Percentiles rank a stretch among this genome's conserved stretches.
These are phyloP conservation scores for Penicillium sclerotiorum DNA, from an alignment of 2,329 filamentous ascomycete species.

Conservation along the genomic window DNA sequence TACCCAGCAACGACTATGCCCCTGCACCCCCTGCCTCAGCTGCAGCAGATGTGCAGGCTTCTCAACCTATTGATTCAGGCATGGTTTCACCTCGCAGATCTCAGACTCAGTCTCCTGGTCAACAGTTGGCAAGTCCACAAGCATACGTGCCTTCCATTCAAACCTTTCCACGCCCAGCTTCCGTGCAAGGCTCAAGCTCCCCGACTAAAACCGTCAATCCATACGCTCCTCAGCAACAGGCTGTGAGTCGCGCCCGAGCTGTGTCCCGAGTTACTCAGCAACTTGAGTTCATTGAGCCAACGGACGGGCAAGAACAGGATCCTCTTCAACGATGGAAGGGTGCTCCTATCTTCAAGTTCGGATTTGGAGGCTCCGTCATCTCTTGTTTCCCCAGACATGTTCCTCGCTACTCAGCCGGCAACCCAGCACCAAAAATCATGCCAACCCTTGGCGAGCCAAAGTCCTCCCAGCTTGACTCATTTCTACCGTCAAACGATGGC, in stretches of 20 bases:
- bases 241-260: slow-evolving; percentile 40
- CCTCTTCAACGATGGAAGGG: slow-evolving; percentile 89
- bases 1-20: slow-evolving; percentile 20
- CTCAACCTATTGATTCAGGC: slow-evolving; percentile 28
- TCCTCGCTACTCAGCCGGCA: slow-evolving; percentile 79
- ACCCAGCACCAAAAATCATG: slow-evolving; percentile 74
- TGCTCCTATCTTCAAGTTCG: slow-evolving; percentile 82
- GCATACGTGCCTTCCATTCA: slow-evolving; percentile 48
- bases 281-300: slow-evolving; percentile 59
- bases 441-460: slow-evolving; percentile 81
- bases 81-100: slow-evolving; percentile 52
- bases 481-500: slow-evolving; percentile 70
- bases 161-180: slow-evolving; percentile 56
- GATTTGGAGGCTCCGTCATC: slow-evolving; percentile 78
- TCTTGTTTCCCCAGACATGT: slow-evolving; percentile 87
- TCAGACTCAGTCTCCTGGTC: slow-evolving; percentile 63
- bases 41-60: slow-evolving; percentile 18
- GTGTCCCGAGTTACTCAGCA: slow-evolving; percentile 45
- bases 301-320: slow-evolving; percentile 65
- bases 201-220: slow-evolving; percentile 40
- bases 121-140: slow-evolving; percentile 52
- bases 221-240: slow-evolving; percentile 38
- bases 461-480: slow-evolving; percentile 72
- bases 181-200: slow-evolving; percentile 53
- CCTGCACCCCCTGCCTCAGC: slow-evolving; percentile 16